A percentile compares a stretch with the other conserved stretches of the same genome.
phyloP scores from a whole-genome alignment of 1,139 yeast species.

The Wickerhamomyces sp. region DNA sequence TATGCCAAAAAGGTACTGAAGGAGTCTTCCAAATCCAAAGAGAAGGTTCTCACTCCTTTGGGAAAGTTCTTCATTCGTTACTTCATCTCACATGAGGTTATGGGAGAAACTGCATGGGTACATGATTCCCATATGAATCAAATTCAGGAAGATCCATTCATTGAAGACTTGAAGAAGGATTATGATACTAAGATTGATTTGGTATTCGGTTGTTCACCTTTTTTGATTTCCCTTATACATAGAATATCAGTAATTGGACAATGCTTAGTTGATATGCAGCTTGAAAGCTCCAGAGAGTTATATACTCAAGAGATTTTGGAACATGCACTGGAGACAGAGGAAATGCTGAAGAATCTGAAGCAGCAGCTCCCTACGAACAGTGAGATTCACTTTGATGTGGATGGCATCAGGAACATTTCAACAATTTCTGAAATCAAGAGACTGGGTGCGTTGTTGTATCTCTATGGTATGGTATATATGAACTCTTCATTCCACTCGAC shows the following conservation, averaged over 20 bases:
- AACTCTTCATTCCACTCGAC: slow-evolving; percentile 1
- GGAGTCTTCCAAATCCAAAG: slow-evolving; percentile 20
- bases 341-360: slow-evolving; percentile 20
- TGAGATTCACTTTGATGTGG: slow-evolving; percentile 14
- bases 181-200: slow-evolving; percentile 31
- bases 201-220: slow-evolving; percentile 36
- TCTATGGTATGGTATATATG: slow-evolving; percentile 30
- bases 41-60: slow-evolving; percentile 25
- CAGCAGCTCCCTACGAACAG: slow-evolving; percentile 23
- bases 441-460: slow-evolving; percentile 30
- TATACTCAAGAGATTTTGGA: slow-evolving; percentile 22
- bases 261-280: slow-evolving; percentile 30
- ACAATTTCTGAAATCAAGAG: slow-evolving; percentile 34
- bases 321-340: slow-evolving; percentile 22
- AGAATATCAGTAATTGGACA: slow-evolving; percentile 33
- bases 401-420: slow-evolving; percentile 14
- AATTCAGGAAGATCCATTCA: slow-evolving; percentile 25
- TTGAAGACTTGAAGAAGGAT: slow-evolving; percentile 30
- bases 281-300: slow-evolving; percentile 18
- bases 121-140: slow-evolving; percentile 6
- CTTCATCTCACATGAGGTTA: slow-evolving; percentile 36
- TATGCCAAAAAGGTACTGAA: slow-evolving; percentile 33
- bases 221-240: slow-evolving; percentile 32
- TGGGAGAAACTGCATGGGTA: slow-evolving; percentile 38
- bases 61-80: slow-evolving; percentile 32